A percentile compares a stretch with the other conserved stretches of the same genome.
These are phyloP conservation scores for Trichophyton benhamiae DNA, from an alignment of 2,329 filamentous ascomycete species.

Conservation along the genomic window DNA sequence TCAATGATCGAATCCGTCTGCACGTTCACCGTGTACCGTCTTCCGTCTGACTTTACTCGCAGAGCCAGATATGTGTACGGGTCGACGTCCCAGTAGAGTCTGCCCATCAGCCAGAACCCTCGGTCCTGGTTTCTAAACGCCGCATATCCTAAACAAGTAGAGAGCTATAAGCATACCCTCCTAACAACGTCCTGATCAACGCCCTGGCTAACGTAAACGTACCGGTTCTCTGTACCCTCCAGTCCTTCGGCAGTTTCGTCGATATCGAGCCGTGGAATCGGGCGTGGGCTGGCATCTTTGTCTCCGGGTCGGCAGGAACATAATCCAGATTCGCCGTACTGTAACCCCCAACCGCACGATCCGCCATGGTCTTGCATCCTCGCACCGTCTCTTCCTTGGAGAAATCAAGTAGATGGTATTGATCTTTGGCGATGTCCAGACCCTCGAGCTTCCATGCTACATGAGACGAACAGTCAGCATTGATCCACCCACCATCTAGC, in stretches of 20 bases:
- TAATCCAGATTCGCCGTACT: slow-evolving; percentile 63
- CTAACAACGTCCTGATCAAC: too few species aligned
- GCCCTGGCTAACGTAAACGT: slow-evolving; percentile 5
- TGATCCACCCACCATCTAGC: background rate
- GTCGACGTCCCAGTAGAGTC: slow-evolving; percentile 76
- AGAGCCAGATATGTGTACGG: slow-evolving; percentile 78
- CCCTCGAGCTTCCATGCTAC: slow-evolving; percentile 33
- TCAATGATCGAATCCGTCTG: slow-evolving; percentile 90
- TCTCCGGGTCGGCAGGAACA: slow-evolving; percentile 36
- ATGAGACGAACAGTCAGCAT: background rate
- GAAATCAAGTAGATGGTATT: slow-evolving; percentile 31
- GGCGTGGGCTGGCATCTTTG: slow-evolving; percentile 48
- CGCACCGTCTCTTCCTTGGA: slow-evolving; percentile 26
- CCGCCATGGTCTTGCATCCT: slow-evolving; percentile 63
- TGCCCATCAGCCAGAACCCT: slow-evolving; percentile 69
- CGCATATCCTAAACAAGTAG: slow-evolving; percentile 58
- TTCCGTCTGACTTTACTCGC: slow-evolving; percentile 77
- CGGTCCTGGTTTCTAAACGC: slow-evolving; percentile 77
- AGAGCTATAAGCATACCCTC: background rate
- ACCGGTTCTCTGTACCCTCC: slow-evolving; percentile 33
- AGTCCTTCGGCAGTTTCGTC: slow-evolving; percentile 62
- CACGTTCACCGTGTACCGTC: slow-evolving; percentile 88
- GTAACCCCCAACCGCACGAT: slow-evolving; percentile 74
- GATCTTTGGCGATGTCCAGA: slow-evolving; percentile 27
- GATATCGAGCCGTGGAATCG: slow-evolving; percentile 84